phyloP scores from a whole-genome alignment of 371 early-diverging fungal genomes.

The Haplosporangium sp. region DNA sequence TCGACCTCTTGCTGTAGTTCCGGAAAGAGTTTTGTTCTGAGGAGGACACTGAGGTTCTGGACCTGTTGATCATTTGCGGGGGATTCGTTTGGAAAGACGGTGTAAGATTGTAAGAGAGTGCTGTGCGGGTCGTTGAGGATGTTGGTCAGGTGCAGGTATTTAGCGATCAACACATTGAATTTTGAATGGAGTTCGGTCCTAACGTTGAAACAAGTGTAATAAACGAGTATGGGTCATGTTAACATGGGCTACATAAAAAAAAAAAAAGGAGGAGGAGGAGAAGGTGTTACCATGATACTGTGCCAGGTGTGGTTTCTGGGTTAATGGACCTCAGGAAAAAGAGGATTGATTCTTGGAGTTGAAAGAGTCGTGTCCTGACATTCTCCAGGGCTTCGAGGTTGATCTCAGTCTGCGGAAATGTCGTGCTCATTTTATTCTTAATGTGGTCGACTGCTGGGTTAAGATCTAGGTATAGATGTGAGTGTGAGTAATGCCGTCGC shows the following conservation, averaged over 20 bases:
- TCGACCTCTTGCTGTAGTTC: conserved; percentile 46
- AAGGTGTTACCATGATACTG: conserved; percentile 36
- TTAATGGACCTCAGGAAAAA: conserved; percentile 46
- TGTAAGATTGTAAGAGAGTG: conserved; percentile 25
- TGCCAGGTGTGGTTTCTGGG: conserved; percentile 39
- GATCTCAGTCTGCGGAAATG: conserved; percentile 44
- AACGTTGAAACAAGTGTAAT: too few species aligned
- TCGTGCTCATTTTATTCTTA: conserved; percentile 25
- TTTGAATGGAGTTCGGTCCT: conserved; percentile 54
- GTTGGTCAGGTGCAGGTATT: conserved; percentile 48
- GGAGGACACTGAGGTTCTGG: conserved; percentile 39
- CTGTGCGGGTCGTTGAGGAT: conserved; percentile 39
- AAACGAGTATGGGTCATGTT: background rate
- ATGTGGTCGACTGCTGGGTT: too few species aligned
- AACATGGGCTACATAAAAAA: background rate
- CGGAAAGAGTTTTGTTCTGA: conserved; percentile 48
- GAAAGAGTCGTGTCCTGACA: conserved; percentile 40
- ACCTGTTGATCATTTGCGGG: conserved; percentile 46
- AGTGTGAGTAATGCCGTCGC: too few species aligned
- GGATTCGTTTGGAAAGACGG: conserved; percentile 45
- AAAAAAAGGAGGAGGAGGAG: too few species aligned
- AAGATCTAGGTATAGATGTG: too few species aligned
- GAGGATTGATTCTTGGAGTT: conserved; percentile 51
- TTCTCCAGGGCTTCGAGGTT: conserved; percentile 49
- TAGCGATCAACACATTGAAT: conserved; percentile 52